Percentiles rank a stretch among this genome's conserved stretches.
Conservation (phyloP, 352 stramenopile genomes). For the Pythium diclinum region DNA sequence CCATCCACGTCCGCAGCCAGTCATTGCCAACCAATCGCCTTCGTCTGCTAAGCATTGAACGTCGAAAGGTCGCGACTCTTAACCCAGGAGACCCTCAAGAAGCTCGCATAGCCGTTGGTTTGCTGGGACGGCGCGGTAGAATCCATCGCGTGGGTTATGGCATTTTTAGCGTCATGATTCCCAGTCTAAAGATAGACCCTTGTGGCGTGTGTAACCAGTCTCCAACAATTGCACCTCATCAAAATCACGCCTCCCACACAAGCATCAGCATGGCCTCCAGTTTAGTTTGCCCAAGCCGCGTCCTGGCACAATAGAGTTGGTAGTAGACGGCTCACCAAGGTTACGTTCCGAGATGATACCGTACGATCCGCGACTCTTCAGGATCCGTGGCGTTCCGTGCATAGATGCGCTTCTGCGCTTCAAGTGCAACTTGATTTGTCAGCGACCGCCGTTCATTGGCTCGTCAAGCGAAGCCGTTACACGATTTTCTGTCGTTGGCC, state of each 20-base stretch:
- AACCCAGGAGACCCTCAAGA: background rate
- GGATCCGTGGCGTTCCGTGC: slow-evolving; percentile 7
- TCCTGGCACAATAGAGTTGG: background rate
- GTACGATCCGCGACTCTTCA: slow-evolving; percentile 8
- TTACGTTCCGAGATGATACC: background rate
- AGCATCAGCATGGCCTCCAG: too few relatives aligned
- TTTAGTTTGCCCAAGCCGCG: background rate
- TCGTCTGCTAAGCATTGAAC: background rate
- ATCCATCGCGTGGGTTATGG: background rate
- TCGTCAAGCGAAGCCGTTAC: slow-evolving; percentile 2
- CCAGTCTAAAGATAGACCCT: background rate
- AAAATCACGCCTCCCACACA: too few relatives aligned
- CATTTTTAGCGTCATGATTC: background rate
- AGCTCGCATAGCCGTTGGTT: background rate
- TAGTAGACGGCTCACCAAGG: background rate
- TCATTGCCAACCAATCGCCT: slow-evolving; percentile 2
- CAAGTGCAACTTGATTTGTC: slow-evolving; percentile 15
- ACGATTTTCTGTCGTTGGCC: background rate
- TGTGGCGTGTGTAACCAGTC: background rate
- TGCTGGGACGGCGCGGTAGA: background rate
- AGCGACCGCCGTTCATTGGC: slow-evolving; percentile 1
- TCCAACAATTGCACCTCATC: too few relatives aligned
- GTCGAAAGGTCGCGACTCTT: slow-evolving; percentile 11
- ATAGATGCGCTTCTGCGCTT: slow-evolving; percentile 1
- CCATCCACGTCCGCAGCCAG: background rate